phyloP scores from a whole-genome alignment of 768 basidiomycete genomes.

The Leccinellum albellum region DNA sequence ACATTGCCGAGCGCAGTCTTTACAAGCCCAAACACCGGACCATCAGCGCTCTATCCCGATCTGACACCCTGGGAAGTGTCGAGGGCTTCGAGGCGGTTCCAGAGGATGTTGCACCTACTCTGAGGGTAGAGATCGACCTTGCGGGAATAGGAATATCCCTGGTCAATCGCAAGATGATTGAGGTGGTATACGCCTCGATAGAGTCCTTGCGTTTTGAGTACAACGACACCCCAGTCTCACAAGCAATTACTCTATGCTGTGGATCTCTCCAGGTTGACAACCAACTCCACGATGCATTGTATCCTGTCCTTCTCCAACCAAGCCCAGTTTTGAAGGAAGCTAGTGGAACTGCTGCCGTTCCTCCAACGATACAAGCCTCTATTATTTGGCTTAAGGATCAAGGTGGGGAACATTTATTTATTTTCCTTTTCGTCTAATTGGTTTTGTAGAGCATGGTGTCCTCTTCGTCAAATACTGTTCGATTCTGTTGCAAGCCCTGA shows the following conservation, averaged over 20 bases:
- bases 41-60: conserved; percentile 45
- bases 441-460: conserved; percentile 83
- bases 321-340: conserved; percentile 79
- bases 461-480: conserved; percentile 98
- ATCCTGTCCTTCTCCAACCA: conserved; percentile 92
- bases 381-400: conserved; percentile 90
- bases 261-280: conserved; percentile 95
- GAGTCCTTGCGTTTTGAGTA: conserved; percentile 83
- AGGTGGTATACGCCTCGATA: conserved; percentile 85
- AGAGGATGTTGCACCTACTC: conserved; percentile 62
- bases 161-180: conserved; percentile 80
- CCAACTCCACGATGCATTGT: conserved; percentile 93
- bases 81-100: conserved; percentile 85
- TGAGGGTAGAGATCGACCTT: conserved; percentile 70
- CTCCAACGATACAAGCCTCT: conserved; percentile 87
- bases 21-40: conserved; percentile 73
- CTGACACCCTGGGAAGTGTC: conserved; percentile 64
- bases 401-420: conserved; percentile 43
- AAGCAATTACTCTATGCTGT: conserved; percentile 75
- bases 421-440: not conserved
- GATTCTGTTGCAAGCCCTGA: conserved; percentile 87
- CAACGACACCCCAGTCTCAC: conserved; percentile 70
- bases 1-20: conserved; percentile 78
- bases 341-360: conserved; percentile 63
- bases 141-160: conserved; percentile 92